A percentile compares a stretch with the other conserved stretches of the same genome.
These are phyloP conservation scores for Trichomonascaceae sp. DNA, from an alignment of 1,139 yeast genomes.

Conservation along the genomic window DNA sequence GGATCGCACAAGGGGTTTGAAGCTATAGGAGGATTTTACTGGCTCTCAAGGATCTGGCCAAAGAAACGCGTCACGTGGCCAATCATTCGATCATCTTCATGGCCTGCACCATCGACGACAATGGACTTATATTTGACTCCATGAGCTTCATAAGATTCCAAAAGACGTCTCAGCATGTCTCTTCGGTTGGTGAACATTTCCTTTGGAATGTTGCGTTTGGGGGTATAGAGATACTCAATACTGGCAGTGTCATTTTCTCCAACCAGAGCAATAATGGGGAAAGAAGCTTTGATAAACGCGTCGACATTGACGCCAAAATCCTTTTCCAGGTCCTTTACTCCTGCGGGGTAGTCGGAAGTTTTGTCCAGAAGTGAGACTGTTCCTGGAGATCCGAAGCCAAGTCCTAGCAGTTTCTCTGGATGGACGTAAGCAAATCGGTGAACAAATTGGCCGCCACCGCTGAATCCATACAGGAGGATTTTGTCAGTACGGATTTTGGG, in stretches of 20 bases:
- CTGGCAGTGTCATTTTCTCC: constrained; percentile 9
- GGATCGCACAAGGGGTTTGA: neutral
- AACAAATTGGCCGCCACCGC: constrained; percentile 14
- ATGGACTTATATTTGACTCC: constrained; percentile 5
- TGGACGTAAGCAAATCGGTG: constrained; percentile 13
- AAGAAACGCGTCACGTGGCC: constrained; percentile 9
- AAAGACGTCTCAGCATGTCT: constrained; percentile 6
- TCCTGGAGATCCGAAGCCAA: constrained; percentile 11
- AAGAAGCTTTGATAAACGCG: neutral
- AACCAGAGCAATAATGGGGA: constrained; percentile 10
- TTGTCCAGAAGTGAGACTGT: constrained; percentile 4
- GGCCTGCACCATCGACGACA: constrained; percentile 5
- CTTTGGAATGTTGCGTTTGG: constrained; percentile 7
- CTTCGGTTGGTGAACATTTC: constrained; percentile 5
- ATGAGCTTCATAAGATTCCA: constrained; percentile 1
- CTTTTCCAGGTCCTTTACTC: constrained; percentile 2
- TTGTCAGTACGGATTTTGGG: constrained; percentile 3
- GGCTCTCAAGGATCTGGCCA: neutral
- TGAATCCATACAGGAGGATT: constrained; percentile 10
- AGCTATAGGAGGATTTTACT: neutral
- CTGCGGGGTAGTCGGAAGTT: constrained; percentile 4
- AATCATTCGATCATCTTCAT: constrained; percentile 10
- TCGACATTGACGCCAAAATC: neutral
- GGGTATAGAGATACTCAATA: constrained; percentile 3
- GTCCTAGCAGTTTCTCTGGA: constrained; percentile 9